Base-by-base conservation (phyloP, 2,329 filamentous ascomycete genomes). In the Sordariomycetes sp. region DNA sequence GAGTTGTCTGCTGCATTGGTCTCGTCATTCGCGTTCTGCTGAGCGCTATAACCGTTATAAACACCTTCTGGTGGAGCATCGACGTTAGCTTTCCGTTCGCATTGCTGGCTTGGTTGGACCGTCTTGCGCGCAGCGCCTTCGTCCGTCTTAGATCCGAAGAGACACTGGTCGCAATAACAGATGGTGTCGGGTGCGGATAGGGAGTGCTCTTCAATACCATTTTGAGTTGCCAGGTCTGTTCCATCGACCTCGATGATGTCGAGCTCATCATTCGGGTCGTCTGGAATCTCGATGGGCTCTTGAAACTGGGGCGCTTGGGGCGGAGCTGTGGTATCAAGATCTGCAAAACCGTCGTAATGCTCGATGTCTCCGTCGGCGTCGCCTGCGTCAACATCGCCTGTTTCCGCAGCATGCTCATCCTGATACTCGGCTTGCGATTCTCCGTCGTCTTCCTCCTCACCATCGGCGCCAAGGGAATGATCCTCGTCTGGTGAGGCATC, bases 331-430 rank as follows among this genome's bases (percentile, higher is more conserved):
- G 61, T 54, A 50, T 56, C 53, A 43, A 58, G 22, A 25, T 60
- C 58, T 46, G 60, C 60, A 35, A 70, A 68, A 43, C 66, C 69
- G 40, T 70, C 62, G 37, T 58, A 61, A 12, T 62, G n/a, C 43
- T 63, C 54, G 18, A 46, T n/a, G 18, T 46, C 40, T 46, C 40
- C 40, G 40, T 46, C 40, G 40, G 60, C 60, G 32, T 62, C 59
- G 37, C 64, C 64, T 34, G 64, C 61, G 18, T 61, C 58, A 24
- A 59, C 55, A 16, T 59, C 56, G 20, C 62, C 59, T n/a, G 60
- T 60, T 35, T 63, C 64, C 7, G 61, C 57, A 35, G 46, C 48
- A 50, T 46, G 34, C 24, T 59, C 48, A 14, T 28, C 53, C 28
- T 10, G n/a, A 22, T 56, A 32, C 25, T 59, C 56, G 18, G 52